Percentiles rank a stretch among this genome's conserved stretches.
Conservation (phyloP, 2,329 filamentous ascomycete species). For the Verticillium isaacii region DNA sequence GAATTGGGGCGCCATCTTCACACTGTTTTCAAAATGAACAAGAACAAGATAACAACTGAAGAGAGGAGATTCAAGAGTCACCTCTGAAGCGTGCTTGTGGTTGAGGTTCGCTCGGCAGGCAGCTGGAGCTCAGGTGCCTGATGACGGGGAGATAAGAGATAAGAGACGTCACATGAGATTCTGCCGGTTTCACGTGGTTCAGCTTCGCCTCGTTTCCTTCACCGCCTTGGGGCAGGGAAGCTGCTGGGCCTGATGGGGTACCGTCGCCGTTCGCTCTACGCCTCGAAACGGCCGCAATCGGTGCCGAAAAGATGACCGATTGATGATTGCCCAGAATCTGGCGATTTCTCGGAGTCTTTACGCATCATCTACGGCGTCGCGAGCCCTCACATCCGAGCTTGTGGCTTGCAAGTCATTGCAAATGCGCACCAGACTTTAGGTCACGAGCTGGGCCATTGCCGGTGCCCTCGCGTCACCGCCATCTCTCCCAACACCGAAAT, state of each 20-base stretch:
- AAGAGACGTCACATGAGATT: not conserved
- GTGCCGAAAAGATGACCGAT: too few species aligned
- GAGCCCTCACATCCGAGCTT: too few species aligned
- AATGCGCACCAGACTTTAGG: too few species aligned
- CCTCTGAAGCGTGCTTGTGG: not conserved
- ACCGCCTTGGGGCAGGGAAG: not conserved
- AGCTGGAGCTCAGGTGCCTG: not conserved
- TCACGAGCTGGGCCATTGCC: too few species aligned
- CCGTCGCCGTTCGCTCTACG: not conserved
- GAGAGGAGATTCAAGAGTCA: not conserved
- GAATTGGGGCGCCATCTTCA: constrained; percentile 1
- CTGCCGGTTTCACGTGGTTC: not conserved
- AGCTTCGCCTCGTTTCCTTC: not conserved
- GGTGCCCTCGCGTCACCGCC: too few species aligned
- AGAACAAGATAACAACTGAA: not conserved
- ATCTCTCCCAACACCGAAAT: too few species aligned
- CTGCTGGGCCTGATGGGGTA: not conserved
- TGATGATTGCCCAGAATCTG: too few species aligned
- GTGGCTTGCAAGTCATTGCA: too few species aligned
- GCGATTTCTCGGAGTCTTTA: too few species aligned
- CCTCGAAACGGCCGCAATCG: too few species aligned
- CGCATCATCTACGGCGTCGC: too few species aligned
- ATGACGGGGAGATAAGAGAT: not conserved
- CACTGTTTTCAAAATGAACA: not conserved
- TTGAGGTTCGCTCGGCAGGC: not conserved